Conservation (phyloP, 768 basidiomycete species). For the Pisolithus sp. region DNA sequence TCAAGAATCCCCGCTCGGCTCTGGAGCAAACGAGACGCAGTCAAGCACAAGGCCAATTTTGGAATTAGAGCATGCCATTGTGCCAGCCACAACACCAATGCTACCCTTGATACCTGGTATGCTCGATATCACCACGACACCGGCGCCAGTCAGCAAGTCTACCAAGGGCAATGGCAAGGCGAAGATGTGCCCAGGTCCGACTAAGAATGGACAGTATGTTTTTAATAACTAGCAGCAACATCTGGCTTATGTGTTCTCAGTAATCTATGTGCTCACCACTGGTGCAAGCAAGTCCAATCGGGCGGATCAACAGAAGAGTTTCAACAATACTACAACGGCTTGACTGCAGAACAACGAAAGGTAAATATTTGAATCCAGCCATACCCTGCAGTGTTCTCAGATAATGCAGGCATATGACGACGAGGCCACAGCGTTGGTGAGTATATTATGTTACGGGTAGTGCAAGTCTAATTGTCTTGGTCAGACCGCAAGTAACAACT, state of each 20-base stretch:
- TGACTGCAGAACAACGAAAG: background rate
- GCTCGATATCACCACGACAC: background rate
- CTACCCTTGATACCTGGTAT: background rate
- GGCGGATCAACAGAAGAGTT: background rate
- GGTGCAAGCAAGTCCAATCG: background rate
- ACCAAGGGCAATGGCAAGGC: background rate
- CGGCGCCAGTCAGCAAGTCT: background rate
- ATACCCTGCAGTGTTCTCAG: background rate
- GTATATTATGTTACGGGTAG: background rate
- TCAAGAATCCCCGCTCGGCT: background rate
- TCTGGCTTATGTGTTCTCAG: background rate
- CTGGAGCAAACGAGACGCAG: background rate
- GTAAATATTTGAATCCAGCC: background rate
- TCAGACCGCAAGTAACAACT: no score
- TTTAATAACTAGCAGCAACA: background rate
- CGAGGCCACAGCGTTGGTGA: background rate
- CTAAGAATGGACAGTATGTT: background rate
- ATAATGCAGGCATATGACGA: background rate
- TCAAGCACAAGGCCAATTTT: background rate
- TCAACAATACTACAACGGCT: background rate
- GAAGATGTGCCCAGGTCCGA: background rate
- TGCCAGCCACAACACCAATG: background rate
- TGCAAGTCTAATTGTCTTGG: background rate
- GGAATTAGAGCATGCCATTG: background rate
- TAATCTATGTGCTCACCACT: background rate